Evolutionary conservation across 1,284 basidiomycete genomes (phyloP), one percentile per base, ranked within the genome.

Genomic region (Austroboletus novae-zelandiae): DNA sequence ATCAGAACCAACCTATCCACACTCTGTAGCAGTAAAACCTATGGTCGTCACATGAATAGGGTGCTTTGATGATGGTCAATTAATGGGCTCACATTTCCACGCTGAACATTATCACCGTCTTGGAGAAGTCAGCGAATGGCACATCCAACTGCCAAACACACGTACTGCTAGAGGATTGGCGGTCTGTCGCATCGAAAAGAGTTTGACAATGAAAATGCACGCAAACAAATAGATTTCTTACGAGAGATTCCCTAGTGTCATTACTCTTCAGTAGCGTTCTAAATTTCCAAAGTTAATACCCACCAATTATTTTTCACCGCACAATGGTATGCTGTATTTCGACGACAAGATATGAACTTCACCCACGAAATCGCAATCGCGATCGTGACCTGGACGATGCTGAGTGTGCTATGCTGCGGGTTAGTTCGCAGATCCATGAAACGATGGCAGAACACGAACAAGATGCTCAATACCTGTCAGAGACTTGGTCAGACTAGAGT

Each of bases 11-110:
- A 54, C 53, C 50, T 43, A 43, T 43, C 53, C 53, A 54, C 17
- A 54, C 50, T 32, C 53, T 48, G 40, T 54, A 36, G 18, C 46
- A 46, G 36, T 54, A 54, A 9, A 54, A 54, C 36, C 53, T 54
- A 29, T 42, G 14, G 1, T 15, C n/a, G 4, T 17, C 20, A n/a
- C 9, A 11, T 48, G 27, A 45, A 29, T 51, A 9, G 30, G 18
- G 11, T 17, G 11, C n/a, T 20, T 13, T 25, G 23, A 6, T 3
- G 4, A 13, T 18, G 3, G 4, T 14, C 9, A 5, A 13, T 10
- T 9, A 23, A 7, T 7, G 20, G n/a, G 11, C 39, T 44, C 23
- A 48, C 53, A 40, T 35, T 40, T 54, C 40, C 11, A 54, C 53
- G 27, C 11, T 27, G 32, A 43, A 48, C 3, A 25, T 35, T 2